A percentile compares a stretch with the other conserved stretches of the same genome.
Conservation (phyloP, 345 rosid species). For the Firmiana major region DNA sequence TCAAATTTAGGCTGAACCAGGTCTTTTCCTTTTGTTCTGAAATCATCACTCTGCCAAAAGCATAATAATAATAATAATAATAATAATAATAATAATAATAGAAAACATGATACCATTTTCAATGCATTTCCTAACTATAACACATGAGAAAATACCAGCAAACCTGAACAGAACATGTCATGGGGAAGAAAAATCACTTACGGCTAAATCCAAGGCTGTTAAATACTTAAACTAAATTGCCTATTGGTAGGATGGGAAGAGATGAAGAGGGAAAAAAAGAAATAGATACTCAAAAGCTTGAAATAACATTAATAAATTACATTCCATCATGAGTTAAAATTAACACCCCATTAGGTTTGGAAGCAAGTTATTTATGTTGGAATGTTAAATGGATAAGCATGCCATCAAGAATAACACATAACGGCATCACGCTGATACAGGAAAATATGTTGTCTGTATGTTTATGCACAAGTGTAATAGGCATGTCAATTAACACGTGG, state of each 20-base stretch:
- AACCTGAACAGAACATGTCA: not conserved
- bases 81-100: not conserved
- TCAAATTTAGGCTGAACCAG: constrained; percentile 59
- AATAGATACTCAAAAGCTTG: not conserved
- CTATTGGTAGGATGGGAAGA: not conserved
- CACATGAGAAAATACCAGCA: not conserved
- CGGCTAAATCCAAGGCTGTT: not conserved
- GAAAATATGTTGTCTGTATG: not conserved
- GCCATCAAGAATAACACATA: not conserved
- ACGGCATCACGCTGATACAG: not conserved
- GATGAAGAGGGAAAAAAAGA: not conserved
- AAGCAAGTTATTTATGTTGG: not conserved
- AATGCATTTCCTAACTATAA: not conserved
- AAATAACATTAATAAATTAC: not conserved
- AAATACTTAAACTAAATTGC: not conserved
- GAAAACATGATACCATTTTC: not conserved
- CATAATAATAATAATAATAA: not conserved
- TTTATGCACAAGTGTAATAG: not conserved
- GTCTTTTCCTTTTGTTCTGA: constrained; percentile 55
- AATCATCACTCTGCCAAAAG: constrained; percentile 50
- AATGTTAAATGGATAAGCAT: not conserved
- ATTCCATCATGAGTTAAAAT: not conserved
- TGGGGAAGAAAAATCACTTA: not conserved
- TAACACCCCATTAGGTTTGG: not conserved
- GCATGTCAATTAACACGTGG: not conserved